Evolutionary conservation across 2,329 filamentous ascomycete species (phyloP), one percentile per base, ranked within the genome.

Genomic region (Aspergillus neoniger): DNA sequence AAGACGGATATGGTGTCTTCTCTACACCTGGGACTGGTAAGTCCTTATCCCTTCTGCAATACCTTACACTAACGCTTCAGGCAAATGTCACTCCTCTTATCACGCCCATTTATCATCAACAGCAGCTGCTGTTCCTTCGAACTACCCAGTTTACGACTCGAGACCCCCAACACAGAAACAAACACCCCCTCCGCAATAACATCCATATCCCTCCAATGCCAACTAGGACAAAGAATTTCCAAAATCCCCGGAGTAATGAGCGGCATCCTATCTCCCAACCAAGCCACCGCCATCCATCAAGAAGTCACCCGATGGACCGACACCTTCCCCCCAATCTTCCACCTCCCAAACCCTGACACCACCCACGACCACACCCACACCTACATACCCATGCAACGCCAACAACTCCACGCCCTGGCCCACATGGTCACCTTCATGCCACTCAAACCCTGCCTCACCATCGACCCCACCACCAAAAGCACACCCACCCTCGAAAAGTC

Each of bases 21-120:
- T 82, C 12, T 81, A 79, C 61, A 64, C 77, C 39, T 83, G 80
- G 80, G 81, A 82, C 55, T 82, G 80, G 80, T 81, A 70, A 53
- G 64, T 36, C 49, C 67, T 71, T 5, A 30, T 15, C 10, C 10
- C 17, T 12, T 44, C 4, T 9, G 3, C 28, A 21, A 5, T 15
- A 19, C 2, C 17, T 5, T 19, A 44, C 1, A 21, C 41, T 44
- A 17, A 44, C 10, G 5, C 41, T 5, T 5, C 68, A 75, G 75
- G 74, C 76, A 72, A 70, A 81, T 82, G 71, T 76, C 76, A 2
- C 65, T 77, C 6, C 72, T 80, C 67, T 67, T 82, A 6, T 77
- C 76, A 8, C 75, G 81, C 4, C 80, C 80, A 0, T 72, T 78
- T 14, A 74, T 81, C 25, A 78, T 82, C 50, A 78, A 80, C 61